Percentiles rank a stretch among this genome's conserved stretches.
Conservation (phyloP, 129 eudicot species). For the Helianthus tuberosus region DNA sequence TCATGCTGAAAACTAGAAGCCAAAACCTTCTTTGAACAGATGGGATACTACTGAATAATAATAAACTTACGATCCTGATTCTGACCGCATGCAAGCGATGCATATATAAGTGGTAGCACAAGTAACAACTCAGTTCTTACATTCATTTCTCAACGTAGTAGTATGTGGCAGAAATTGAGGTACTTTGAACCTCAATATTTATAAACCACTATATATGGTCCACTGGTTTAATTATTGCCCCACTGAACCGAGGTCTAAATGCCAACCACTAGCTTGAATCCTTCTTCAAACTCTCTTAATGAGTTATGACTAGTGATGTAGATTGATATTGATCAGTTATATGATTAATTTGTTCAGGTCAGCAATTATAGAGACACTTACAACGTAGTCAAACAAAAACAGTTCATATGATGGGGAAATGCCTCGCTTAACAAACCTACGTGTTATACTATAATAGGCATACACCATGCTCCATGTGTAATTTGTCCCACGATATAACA, state of each 20-base stretch:
- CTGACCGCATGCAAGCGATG: slow-evolving; percentile 35
- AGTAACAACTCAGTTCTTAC: slow-evolving; percentile 27
- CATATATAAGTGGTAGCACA: slow-evolving; percentile 26
- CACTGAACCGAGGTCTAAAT: slow-evolving; percentile 19
- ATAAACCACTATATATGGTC: slow-evolving; percentile 23
- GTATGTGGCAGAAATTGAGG: slow-evolving; percentile 1
- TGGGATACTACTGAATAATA: background rate
- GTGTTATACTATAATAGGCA: too few relatives aligned
- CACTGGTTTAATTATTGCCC: slow-evolving; percentile 29
- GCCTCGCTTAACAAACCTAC: background rate
- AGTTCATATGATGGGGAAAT: too few relatives aligned
- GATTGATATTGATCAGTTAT: slow-evolving; percentile 7
- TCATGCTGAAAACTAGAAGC: background rate
- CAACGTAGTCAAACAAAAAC: background rate
- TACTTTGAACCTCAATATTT: slow-evolving; percentile 13
- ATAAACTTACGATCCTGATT: slow-evolving; percentile 34
- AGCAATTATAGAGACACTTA: background rate
- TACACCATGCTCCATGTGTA: too few relatives aligned
- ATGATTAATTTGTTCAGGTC: background rate
- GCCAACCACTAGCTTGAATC: slow-evolving; percentile 24
- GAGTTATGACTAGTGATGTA: slow-evolving; percentile 7
- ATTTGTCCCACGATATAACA: too few relatives aligned
- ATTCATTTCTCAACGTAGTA: slow-evolving; percentile 25
- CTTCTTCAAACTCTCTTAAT: slow-evolving; percentile 29
- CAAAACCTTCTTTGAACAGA: slow-evolving; percentile 4